Percentiles rank a stretch among this genome's conserved stretches.
Conservation (phyloP, 108 stramenopile genomes). For the Stephanodiscus minutulus region DNA sequence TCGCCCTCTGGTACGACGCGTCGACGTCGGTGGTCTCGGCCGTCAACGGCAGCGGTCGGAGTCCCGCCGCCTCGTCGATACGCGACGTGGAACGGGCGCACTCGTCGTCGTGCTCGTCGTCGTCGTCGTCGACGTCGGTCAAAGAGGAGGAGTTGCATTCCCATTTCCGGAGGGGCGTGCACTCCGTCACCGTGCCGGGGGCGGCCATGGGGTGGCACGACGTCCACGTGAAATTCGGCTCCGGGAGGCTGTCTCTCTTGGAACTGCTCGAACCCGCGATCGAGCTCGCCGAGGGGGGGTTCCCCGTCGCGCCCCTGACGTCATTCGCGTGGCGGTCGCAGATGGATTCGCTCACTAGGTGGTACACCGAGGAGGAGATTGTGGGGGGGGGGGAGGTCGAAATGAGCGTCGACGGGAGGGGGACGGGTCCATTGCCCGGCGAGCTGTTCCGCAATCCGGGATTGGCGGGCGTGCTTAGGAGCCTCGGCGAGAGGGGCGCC, state of each 20-base stretch:
- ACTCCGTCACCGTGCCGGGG: constrained; percentile 94
- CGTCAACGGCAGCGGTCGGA: constrained; percentile 88
- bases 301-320: constrained; percentile 88
- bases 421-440: constrained; percentile 62
- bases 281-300: constrained; percentile 89
- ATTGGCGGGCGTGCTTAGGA: constrained; percentile 83
- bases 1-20: constrained; percentile 90
- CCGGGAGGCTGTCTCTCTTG: constrained; percentile 75
- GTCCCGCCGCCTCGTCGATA: constrained; percentile 68
- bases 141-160: constrained; percentile 15
- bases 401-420: constrained; percentile 61
- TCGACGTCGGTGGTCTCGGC: constrained; percentile 59
- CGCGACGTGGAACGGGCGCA: constrained; percentile 46
- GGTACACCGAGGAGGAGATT: constrained; percentile 58
- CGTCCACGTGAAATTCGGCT: constrained; percentile 60
- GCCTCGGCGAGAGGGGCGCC: constrained; percentile 78
- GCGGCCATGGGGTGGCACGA: constrained; percentile 95
- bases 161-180: constrained; percentile 56
- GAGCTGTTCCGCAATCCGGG: constrained; percentile 87
- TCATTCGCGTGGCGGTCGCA: constrained; percentile 81
- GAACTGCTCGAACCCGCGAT: constrained; percentile 91
- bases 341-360: constrained; percentile 59
- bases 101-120: background rate
- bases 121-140: constrained; percentile 2
- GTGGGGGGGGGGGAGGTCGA: constrained; percentile 37